Conservation (phyloP, 306 rosid genomes). For the Delonix regia region DNA sequence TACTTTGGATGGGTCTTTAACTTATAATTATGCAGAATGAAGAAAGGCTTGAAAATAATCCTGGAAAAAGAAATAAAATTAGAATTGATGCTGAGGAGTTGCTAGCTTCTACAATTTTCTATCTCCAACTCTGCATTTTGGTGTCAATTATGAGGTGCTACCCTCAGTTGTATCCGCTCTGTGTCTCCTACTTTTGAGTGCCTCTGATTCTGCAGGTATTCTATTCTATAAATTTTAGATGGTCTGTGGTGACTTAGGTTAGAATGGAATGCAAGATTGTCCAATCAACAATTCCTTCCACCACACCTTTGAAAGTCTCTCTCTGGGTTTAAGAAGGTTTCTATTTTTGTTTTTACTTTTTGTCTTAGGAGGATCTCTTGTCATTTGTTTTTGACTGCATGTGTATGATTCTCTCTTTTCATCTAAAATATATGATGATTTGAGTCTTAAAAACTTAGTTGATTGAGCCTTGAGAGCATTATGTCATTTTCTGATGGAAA, state of each 20-base stretch:
- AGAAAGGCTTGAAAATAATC: conserved; percentile 57
- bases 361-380: too few relatives aligned
- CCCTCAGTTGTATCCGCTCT: conserved; percentile 80
- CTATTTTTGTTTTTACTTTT: too few relatives aligned
- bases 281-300: too few relatives aligned
- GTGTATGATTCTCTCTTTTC: too few relatives aligned
- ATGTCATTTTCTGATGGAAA: background rate
- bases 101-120: conserved; percentile 67
- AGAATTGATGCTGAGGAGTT: conserved; percentile 53
- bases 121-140: conserved; percentile 67
- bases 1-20: background rate
- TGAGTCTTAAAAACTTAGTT: background rate
- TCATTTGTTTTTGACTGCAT: too few relatives aligned
- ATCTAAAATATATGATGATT: background rate
- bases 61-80: conserved; percentile 42
- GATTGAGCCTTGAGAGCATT: background rate
- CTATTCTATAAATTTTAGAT: conserved; percentile 13
- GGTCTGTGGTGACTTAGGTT: too few relatives aligned
- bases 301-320: too few relatives aligned
- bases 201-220: conserved; percentile 59
- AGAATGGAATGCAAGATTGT: too few relatives aligned
- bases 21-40: conserved; percentile 47
- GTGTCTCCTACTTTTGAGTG: conserved; percentile 57
- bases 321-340: too few relatives aligned
- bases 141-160: conserved; percentile 48